These are phyloP conservation scores for Berkeleyomyces basicola DNA, from an alignment of 2,329 filamentous ascomycete species.

Conservation along the genomic window DNA sequence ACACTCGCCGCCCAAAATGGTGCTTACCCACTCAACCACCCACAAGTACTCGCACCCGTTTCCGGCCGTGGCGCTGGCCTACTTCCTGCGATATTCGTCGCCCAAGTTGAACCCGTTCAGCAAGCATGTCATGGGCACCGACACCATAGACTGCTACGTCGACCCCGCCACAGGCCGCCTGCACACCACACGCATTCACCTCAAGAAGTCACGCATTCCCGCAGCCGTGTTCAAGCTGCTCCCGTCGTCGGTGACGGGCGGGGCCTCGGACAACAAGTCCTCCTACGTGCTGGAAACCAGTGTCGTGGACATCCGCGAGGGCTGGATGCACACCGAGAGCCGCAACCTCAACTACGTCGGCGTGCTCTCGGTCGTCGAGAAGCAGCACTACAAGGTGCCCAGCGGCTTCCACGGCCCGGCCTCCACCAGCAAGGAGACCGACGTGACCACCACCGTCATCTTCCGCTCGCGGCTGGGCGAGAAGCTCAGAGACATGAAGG, in stretches of 20 bases:
- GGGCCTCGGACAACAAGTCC: slow-evolving; percentile 47
- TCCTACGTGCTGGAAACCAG: slow-evolving; percentile 69
- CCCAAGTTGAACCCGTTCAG: slow-evolving; percentile 60
- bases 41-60: slow-evolving; percentile 69
- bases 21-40: slow-evolving; percentile 47
- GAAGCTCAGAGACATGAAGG: slow-evolving; percentile 40
- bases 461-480: slow-evolving; percentile 59
- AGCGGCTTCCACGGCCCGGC: slow-evolving; percentile 19
- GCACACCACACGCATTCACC: slow-evolving; percentile 61
- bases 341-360: slow-evolving; percentile 70
- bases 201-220: slow-evolving; percentile 68
- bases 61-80: slow-evolving; percentile 71
- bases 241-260: slow-evolving; percentile 51
- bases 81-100: slow-evolving; percentile 72
- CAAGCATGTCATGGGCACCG: slow-evolving; percentile 66
- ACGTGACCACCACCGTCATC: slow-evolving; percentile 57
- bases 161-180: slow-evolving; percentile 59
- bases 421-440: slow-evolving; percentile 28
- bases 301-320: slow-evolving; percentile 60
- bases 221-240: slow-evolving; percentile 59
- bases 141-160: slow-evolving; percentile 60
- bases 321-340: slow-evolving; percentile 70
- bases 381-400: slow-evolving; percentile 41
- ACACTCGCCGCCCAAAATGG: slow-evolving; percentile 29
- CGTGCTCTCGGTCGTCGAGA: slow-evolving; percentile 61